phyloP scores from a whole-genome alignment of 1,139 yeast genomes.

The Yarrowia galli region DNA sequence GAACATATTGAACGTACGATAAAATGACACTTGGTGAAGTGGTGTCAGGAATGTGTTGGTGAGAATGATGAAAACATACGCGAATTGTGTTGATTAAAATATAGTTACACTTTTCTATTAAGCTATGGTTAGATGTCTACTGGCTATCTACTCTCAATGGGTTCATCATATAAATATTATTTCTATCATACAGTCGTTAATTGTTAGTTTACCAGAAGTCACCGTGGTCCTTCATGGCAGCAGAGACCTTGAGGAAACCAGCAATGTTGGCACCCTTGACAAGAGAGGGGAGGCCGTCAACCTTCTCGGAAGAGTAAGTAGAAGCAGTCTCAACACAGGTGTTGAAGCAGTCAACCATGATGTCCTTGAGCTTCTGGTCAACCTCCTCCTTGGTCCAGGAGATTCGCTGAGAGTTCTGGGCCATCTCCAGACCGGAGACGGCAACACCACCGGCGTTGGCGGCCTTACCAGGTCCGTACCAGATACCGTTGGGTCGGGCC shows the following conservation, averaged over 20 bases:
- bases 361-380: conserved; percentile 82
- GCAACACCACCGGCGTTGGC: conserved; percentile 99
- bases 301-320: conserved; percentile 74
- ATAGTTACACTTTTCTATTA: too few species aligned
- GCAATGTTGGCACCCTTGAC: conserved; percentile 99
- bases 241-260: conserved; percentile 97
- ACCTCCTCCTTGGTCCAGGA: conserved; percentile 90
- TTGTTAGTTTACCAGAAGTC: conserved; percentile 60
- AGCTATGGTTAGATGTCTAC: too few species aligned
- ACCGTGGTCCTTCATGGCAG: conserved; percentile 98
- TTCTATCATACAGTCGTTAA: conserved; percentile 37
- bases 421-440: conserved; percentile 98
- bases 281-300: conserved; percentile 81
- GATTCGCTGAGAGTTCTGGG: conserved; percentile 96
- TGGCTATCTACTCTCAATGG: not conserved
- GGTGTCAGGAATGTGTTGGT: not conserved
- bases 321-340: conserved; percentile 89
- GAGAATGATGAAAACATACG: not conserved
- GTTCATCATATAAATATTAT: conserved; percentile 29
- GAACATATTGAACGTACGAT: not conserved
- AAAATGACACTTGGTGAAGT: too few species aligned
- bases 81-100: too few species aligned
- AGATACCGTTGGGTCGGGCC: conserved; percentile 64
- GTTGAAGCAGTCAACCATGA: conserved; percentile 92
- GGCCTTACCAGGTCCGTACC: conserved; percentile 99